phyloP scores from a whole-genome alignment of 2,329 filamentous ascomycete species.

The Microdochium bolleyi region DNA sequence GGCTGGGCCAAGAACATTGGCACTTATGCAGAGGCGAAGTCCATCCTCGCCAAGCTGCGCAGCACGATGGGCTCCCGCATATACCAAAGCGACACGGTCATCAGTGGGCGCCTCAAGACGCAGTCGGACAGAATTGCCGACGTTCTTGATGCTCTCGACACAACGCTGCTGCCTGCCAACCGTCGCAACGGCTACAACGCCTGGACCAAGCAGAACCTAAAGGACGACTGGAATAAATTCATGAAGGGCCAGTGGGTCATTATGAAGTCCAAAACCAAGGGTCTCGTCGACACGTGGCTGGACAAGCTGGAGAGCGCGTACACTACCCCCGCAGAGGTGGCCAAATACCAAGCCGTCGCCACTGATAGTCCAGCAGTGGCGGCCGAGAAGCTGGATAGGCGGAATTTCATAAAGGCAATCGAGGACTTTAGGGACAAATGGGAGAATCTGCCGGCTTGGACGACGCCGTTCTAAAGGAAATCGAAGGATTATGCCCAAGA shows the following conservation, averaged over 20 bases:
- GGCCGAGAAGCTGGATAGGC: background rate
- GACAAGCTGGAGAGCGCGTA: background rate
- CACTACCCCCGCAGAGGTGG: background rate
- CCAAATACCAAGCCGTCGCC: background rate
- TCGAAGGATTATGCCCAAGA: too few species aligned
- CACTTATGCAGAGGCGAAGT: too few species aligned
- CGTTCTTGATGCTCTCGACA: slow-evolving; percentile 6
- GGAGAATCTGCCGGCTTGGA: background rate
- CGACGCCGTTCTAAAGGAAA: background rate
- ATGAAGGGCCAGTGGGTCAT: background rate
- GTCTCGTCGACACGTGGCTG: background rate
- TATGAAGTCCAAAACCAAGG: background rate
- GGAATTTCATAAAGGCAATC: background rate
- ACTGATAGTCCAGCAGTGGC: background rate
- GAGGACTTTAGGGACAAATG: background rate
- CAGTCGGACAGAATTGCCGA: slow-evolving; percentile 5
- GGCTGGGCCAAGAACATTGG: too few species aligned
- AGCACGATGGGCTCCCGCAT: background rate
- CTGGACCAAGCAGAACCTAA: background rate
- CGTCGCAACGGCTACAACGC: slow-evolving; percentile 2
- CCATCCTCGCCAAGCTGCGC: too few species aligned
- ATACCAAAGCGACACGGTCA: slow-evolving; percentile 2
- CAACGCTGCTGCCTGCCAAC: slow-evolving; percentile 4
- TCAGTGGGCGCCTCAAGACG: slow-evolving; percentile 1
- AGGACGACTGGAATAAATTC: background rate